These are phyloP conservation scores for Nepenthes gracilis DNA, from an alignment of 148 eudicot genomes.

Conservation along the genomic window DNA sequence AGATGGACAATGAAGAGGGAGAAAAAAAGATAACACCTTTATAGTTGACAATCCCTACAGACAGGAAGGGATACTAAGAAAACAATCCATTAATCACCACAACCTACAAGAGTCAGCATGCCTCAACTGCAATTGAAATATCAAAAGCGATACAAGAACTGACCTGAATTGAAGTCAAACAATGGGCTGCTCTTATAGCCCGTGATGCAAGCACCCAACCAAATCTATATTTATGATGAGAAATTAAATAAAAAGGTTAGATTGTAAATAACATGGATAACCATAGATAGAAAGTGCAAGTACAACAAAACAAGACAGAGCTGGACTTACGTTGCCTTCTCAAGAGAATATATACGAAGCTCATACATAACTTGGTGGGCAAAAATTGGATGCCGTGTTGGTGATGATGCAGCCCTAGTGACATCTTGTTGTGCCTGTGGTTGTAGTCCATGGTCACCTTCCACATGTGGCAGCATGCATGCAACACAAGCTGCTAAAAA, in stretches of 20 bases:
- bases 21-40: too few species aligned
- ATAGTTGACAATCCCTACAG: too few species aligned
- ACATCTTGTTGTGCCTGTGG: conserved; percentile 48
- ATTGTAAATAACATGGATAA: background rate
- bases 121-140: background rate
- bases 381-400: conserved; percentile 94
- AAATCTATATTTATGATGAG: conserved; percentile 36
- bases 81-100: too few species aligned
- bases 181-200: conserved; percentile 97
- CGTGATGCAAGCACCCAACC: conserved; percentile 89
- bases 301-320: background rate
- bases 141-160: conserved; percentile 8
- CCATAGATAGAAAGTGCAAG: background rate
- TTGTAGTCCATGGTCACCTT: conserved; percentile 60
- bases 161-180: conserved; percentile 98
- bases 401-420: conserved; percentile 61
- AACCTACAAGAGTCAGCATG: too few species aligned
- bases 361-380: conserved; percentile 90
- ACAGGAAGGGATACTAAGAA: too few species aligned
- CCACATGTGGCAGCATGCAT: conserved; percentile 63
- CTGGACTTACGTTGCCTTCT: conserved; percentile 72
- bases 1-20: too few species aligned
- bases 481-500: conserved; percentile 98
- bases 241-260: background rate
- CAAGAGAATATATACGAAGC: conserved; percentile 92